Base-by-base conservation (phyloP, 768 basidiomycete genomes). In the Leccinellum albellum region DNA sequence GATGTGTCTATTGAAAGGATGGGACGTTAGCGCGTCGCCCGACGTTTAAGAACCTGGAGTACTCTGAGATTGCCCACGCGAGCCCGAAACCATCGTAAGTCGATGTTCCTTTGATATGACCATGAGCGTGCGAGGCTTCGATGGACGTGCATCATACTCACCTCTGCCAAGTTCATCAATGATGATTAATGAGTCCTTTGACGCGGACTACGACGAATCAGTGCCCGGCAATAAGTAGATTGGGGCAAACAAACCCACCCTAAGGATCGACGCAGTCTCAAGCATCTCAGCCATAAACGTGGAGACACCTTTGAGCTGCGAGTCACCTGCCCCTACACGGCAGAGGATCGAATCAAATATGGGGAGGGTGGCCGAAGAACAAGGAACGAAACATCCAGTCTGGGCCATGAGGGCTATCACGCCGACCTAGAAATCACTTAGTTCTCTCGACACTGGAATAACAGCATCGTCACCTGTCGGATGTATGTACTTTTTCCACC, bases 211-310 rank as follows among this genome's bases (percentile, higher is more conserved):
- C 15, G 55, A 24, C 37, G 31, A 20, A 13, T 63, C 21, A 67
- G 7, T 13, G 3, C 21, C 32, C 2, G 1, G 23, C 7, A 6
- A 42, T 13, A 54, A 7, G 17, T 1, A 20, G 40, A 20, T 20
- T 6, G 12, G 48, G 24, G 6, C 60, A 13, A 59, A 32, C 20
- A 47, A 53, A 65, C 84, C 28, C 35, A 92, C 93, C 65, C 88
- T 82, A 44, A 99, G 80, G 65, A 98, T 98, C 0, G 91, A 92
- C 0, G 97, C 95, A 0, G 95, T 98, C 72, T 99, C 97, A 28
- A 99, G 80, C 97, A 98, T 98, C 73, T 99, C 97, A 2, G 94
- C 95, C 96, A 98, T 98, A 71, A 99, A 99, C 0, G 96, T 99
- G 24, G 94, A 96, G 0, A 99, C 93, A 12, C 97, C 97, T 72